phyloP scores from a whole-genome alignment of 768 basidiomycete genomes.

The Tephrocybe sp. region DNA sequence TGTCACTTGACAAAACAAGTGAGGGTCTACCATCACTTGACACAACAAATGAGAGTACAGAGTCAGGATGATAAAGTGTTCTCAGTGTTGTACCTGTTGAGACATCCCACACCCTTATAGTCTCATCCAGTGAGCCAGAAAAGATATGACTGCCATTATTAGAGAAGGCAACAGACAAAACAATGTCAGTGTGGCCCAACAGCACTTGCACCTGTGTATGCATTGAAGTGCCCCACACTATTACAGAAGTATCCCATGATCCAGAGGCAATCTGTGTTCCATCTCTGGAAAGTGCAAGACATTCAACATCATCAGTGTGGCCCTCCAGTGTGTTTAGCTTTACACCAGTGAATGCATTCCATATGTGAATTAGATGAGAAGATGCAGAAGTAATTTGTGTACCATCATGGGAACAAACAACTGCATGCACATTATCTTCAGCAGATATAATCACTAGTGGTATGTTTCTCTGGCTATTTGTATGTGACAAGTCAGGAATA shows the following conservation, averaged over 20 bases:
- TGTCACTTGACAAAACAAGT: too few species aligned
- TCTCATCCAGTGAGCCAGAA: neutral
- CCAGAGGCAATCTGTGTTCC: neutral
- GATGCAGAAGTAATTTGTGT: neutral
- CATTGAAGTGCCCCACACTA: neutral
- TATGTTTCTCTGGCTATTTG: neutral
- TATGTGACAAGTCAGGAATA: neutral
- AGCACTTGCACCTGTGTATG: neutral
- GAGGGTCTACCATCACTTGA: too few species aligned
- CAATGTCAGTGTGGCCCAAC: neutral
- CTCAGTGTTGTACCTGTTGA: neutral
- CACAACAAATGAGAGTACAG: too few species aligned
- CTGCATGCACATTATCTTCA: neutral
- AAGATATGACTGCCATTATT: neutral
- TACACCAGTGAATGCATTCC: neutral
- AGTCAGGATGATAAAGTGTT: too few species aligned
- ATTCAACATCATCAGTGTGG: neutral
- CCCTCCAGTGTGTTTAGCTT: neutral
- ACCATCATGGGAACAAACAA: slow-evolving; percentile 4
- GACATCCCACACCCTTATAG: slow-evolving; percentile 4
- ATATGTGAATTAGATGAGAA: neutral
- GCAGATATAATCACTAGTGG: neutral
- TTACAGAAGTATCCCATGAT: neutral
- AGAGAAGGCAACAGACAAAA: neutral
- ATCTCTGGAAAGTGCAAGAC: neutral